These are phyloP conservation scores for Metschnikowia noctiluminum DNA, from an alignment of 805 yeast species.

Conservation along the genomic window DNA sequence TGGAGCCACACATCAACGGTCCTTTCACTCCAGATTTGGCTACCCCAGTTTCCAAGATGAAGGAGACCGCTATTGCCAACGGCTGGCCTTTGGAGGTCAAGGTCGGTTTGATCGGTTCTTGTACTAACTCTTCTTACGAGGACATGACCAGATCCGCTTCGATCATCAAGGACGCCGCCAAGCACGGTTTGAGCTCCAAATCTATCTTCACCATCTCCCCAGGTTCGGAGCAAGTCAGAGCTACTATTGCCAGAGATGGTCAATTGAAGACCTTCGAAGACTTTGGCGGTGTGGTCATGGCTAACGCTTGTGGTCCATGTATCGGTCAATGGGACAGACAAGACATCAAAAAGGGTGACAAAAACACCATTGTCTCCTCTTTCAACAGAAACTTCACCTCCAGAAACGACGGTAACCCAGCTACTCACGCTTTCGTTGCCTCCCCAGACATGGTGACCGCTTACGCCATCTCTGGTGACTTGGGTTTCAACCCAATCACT, in stretches of 20 bases:
- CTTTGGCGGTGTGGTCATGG: conserved; percentile 90
- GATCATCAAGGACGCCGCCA: conserved; percentile 84
- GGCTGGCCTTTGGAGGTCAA: conserved; percentile 91
- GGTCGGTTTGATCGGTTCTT: conserved; percentile 96
- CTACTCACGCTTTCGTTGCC: conserved; percentile 94
- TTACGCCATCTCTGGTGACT: conserved; percentile 92
- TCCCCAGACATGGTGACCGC: conserved; percentile 97
- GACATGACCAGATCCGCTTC: conserved; percentile 97
- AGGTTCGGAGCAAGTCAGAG: conserved; percentile 98
- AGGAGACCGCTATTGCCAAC: conserved; percentile 76
- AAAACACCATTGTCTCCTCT: conserved; percentile 94
- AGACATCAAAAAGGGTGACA: conserved; percentile 88
- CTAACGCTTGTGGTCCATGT: conserved; percentile 99
- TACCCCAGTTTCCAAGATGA: conserved; percentile 87
- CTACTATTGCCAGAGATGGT: conserved; percentile 96
- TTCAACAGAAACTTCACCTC: conserved; percentile 98
- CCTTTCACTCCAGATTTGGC: conserved; percentile 98
- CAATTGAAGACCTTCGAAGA: conserved; percentile 82
- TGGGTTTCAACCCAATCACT: conserved; percentile 93
- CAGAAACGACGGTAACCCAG: conserved; percentile 97
- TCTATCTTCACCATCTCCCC: conserved; percentile 92
- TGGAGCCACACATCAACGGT: conserved; percentile 96
- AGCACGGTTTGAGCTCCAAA: conserved; percentile 88
- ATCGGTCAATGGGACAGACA: conserved; percentile 99
- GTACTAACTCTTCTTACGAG: conserved; percentile 98